Conservation (phyloP, 2,329 filamentous ascomycete genomes). For the Aureobasidium melanogenum region DNA sequence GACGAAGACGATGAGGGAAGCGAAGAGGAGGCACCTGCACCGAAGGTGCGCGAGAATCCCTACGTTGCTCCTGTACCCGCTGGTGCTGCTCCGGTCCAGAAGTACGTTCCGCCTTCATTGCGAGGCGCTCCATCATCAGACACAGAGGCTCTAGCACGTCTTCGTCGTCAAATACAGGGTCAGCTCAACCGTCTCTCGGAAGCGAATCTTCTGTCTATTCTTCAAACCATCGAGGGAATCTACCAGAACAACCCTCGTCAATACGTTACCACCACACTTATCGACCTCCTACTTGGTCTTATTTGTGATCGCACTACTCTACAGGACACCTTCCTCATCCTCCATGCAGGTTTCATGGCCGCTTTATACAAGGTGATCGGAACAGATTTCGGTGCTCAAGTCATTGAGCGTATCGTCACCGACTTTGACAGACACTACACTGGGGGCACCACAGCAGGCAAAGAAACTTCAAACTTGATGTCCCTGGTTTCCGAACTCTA, state of each 20-base stretch:
- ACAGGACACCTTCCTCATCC: conserved; percentile 80
- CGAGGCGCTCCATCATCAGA: conserved; percentile 56
- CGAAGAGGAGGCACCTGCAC: conserved; percentile 24
- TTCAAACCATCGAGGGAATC: conserved; percentile 71
- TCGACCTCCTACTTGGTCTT: conserved; percentile 69
- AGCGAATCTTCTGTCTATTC: conserved; percentile 75
- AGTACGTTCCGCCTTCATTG: conserved; percentile 86
- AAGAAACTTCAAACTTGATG: conserved; percentile 67
- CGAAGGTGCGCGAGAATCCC: conserved; percentile 66
- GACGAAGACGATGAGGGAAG: conserved; percentile 28
- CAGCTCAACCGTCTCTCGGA: conserved; percentile 89
- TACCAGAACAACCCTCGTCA: conserved; percentile 82
- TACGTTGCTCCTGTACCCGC: conserved; percentile 63
- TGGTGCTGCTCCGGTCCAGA: conserved; percentile 38
- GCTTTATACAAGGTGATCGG: conserved; percentile 82
- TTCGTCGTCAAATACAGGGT: conserved; percentile 77
- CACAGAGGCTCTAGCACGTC: conserved; percentile 55
- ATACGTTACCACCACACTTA: conserved; percentile 71
- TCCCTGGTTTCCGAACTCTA: conserved; percentile 81
- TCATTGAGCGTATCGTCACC: conserved; percentile 69
- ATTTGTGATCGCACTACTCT: conserved; percentile 70
- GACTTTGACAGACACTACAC: conserved; percentile 58
- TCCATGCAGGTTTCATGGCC: conserved; percentile 82
- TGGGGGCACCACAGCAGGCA: conserved; percentile 46
- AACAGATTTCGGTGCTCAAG: conserved; percentile 78